Evolutionary conservation across 768 basidiomycete species (phyloP).

Genomic region (Xerocomellus amylosporus): DNA sequence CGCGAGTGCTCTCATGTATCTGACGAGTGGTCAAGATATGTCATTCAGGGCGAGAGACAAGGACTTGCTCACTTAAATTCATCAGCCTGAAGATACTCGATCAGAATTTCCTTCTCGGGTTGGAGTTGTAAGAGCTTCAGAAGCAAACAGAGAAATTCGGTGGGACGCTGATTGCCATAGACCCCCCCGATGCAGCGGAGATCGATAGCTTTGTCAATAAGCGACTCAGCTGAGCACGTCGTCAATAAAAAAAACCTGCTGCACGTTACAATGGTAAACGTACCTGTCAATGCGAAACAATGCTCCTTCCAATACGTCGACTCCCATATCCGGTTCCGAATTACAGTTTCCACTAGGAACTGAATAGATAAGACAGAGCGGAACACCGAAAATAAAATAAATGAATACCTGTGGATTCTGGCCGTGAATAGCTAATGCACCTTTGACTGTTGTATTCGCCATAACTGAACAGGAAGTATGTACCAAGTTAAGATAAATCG

Average conservation of each 20-base stretch:
- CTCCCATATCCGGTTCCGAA: conserved; percentile 95
- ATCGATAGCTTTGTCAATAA: conserved; percentile 92
- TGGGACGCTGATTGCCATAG: conserved; percentile 92
- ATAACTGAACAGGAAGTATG: conserved; percentile 37
- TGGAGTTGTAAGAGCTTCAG: conserved; percentile 96
- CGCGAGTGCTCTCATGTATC: conserved; percentile 91
- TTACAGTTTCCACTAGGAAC: conserved; percentile 95
- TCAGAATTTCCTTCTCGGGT: conserved; percentile 94
- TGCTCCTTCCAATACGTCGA: conserved; percentile 97
- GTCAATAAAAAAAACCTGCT: neutral
- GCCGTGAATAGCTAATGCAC: conserved; percentile 89
- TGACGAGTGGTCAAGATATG: conserved; percentile 29
- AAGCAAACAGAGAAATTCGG: conserved; percentile 88
- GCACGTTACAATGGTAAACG: conserved; percentile 19
- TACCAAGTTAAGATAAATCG: neutral
- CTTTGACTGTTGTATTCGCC: conserved; percentile 91
- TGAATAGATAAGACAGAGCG: conserved; percentile 36
- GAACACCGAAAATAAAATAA: neutral
- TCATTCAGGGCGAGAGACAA: neutral
- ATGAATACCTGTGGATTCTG: conserved; percentile 89
- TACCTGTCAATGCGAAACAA: conserved; percentile 94
- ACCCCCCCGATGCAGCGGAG: conserved; percentile 86
- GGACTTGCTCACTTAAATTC: conserved; percentile 87
- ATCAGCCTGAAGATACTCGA: conserved; percentile 93
- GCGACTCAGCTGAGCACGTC: conserved; percentile 66